These are phyloP conservation scores for Corylus heterophylla DNA, from an alignment of 306 rosid genomes.

Conservation along the genomic window DNA sequence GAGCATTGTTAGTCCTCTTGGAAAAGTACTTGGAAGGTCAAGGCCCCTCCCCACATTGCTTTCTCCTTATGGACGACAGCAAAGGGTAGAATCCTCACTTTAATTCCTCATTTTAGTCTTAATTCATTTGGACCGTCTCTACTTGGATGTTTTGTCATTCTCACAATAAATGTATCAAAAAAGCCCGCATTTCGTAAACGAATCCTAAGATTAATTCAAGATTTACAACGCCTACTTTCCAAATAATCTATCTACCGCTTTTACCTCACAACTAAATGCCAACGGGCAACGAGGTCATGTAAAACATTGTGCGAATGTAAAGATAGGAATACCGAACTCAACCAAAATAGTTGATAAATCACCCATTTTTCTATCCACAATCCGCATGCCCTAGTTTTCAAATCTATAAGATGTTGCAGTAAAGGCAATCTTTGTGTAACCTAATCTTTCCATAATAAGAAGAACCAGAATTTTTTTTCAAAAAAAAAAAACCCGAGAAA, in stretches of 20 bases:
- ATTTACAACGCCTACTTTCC: neutral
- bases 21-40: no score
- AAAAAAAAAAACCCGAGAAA: neutral
- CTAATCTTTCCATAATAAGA: neutral
- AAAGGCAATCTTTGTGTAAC: neutral
- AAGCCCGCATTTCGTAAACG: no score
- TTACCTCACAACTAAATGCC: neutral
- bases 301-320: neutral
- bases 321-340: neutral
- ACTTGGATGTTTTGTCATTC: no score
- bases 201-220: neutral
- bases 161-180: no score
- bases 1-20: no score
- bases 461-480: neutral
- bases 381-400: neutral
- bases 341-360: neutral
- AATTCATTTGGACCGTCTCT: no score
- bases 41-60: no score
- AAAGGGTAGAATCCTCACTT: no score
- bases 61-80: no score
- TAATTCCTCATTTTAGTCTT: no score
- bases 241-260: neutral
- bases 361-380: neutral
- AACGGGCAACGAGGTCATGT: neutral
- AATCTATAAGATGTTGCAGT: neutral